These are phyloP conservation scores for Incumbomyces lentus DNA, from an alignment of 2,329 filamentous ascomycete species.

Conservation along the genomic window DNA sequence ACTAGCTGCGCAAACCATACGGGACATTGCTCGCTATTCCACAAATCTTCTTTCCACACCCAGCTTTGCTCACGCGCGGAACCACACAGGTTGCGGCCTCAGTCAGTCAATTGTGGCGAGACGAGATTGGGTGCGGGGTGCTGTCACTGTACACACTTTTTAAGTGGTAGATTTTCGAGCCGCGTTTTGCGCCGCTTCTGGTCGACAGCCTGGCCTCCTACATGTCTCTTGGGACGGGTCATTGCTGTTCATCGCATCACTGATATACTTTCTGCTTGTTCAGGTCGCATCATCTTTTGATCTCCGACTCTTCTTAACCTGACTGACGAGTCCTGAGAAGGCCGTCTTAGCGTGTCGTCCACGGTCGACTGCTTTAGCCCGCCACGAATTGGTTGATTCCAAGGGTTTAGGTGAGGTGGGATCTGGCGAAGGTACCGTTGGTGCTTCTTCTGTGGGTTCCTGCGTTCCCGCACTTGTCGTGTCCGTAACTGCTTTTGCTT, in stretches of 20 bases:
- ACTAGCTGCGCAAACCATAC: not conserved
- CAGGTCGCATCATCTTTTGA: conserved; percentile 13
- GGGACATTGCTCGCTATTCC: not conserved
- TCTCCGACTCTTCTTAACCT: conserved; percentile 17
- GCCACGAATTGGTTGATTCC: conserved; percentile 11
- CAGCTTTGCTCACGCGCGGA: no score
- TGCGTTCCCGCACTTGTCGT: conserved; percentile 3
- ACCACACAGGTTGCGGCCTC: no score
- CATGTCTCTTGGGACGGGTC: not conserved
- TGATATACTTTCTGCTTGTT: not conserved
- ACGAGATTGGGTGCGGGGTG: not conserved
- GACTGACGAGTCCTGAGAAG: conserved; percentile 15
- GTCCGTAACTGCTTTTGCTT: conserved; percentile 4
- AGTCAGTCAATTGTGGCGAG: not conserved
- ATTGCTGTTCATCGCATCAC: not conserved
- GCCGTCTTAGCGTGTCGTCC: conserved; percentile 20
- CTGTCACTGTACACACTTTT: no score
- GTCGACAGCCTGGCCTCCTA: not conserved
- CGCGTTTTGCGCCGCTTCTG: not conserved
- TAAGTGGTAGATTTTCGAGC: no score
- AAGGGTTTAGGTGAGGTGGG: conserved; percentile 10
- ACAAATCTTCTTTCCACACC: no score
- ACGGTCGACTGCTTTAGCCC: conserved; percentile 20
- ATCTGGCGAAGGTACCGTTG: not conserved
- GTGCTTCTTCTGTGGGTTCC: conserved; percentile 2